Percentiles rank a stretch among this genome's conserved stretches.
Conservation (phyloP, 345 rosid species). For the Noccaea caerulescens region DNA sequence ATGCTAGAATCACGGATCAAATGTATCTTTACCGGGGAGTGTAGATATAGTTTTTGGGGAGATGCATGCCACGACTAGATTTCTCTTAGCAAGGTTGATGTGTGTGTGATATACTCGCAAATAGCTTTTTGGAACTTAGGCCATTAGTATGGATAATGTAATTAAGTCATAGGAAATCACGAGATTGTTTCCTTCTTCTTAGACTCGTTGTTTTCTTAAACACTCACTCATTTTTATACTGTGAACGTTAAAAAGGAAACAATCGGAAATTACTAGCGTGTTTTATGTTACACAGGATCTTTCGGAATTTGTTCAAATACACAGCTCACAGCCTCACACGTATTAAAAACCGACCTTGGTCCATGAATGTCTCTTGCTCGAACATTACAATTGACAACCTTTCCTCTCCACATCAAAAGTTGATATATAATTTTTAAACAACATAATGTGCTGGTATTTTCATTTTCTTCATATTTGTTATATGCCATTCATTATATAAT, state of each 20-base stretch:
- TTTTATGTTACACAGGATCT: not conserved
- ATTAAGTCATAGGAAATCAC: not conserved
- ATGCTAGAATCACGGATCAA: not conserved
- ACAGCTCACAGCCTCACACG: conserved; percentile 20
- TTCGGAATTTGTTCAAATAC: conserved; percentile 10
- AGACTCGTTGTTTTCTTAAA: not conserved
- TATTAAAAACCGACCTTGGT: conserved; percentile 32
- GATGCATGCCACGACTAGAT: not conserved
- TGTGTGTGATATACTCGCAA: not conserved
- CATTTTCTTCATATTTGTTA: not conserved
- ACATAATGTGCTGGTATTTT: conserved; percentile 19
- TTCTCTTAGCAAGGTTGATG: not conserved
- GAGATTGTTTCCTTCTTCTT: not conserved
- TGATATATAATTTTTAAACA: conserved; percentile 9
- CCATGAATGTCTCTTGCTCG: conserved; percentile 27
- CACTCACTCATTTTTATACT: not conserved
- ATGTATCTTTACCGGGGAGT: not conserved
- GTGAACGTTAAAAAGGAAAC: not conserved
- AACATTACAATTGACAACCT: conserved; percentile 15
- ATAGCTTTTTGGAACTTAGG: not conserved
- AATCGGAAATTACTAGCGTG: conserved; percentile 6
- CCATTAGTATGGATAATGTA: not conserved
- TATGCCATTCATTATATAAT: conserved; percentile 3
- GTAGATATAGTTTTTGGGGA: not conserved
- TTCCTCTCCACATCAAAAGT: conserved; percentile 31